phyloP scores from a whole-genome alignment of 257 asterid species.

The Prunella vulgaris region DNA sequence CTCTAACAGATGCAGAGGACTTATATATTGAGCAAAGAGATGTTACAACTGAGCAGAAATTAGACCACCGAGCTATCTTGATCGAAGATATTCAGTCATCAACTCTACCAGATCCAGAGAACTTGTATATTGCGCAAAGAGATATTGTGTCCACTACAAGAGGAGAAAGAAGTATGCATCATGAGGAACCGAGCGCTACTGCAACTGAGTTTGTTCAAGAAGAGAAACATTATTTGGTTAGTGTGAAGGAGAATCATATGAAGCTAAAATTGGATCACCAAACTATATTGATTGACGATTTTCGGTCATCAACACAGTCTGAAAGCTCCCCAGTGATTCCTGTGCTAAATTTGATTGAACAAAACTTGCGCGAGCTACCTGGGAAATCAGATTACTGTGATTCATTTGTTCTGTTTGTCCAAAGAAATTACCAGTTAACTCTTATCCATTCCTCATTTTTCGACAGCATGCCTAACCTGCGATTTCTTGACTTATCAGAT shows the following conservation, averaged over 20 bases:
- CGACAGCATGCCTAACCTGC: conserved; percentile 8
- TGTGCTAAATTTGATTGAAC: conserved; percentile 14
- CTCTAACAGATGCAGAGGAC: background rate
- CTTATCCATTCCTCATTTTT: conserved; percentile 24
- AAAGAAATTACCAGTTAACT: conserved; percentile 21
- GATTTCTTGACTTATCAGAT: conserved; percentile 29
- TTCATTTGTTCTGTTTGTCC: conserved; percentile 22
- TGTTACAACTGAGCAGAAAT: too few relatives aligned
- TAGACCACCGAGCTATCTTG: too few relatives aligned
- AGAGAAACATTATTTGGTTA: background rate
- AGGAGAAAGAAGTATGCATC: too few relatives aligned
- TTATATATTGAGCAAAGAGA: background rate
- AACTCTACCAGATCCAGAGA: background rate
- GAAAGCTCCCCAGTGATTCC: background rate
- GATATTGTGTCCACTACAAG: too few relatives aligned
- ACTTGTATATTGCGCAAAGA: background rate
- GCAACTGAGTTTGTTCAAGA: background rate
- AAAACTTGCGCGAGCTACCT: conserved; percentile 12
- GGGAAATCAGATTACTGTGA: conserved; percentile 5
- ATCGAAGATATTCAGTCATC: too few relatives aligned
- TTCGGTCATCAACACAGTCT: background rate
- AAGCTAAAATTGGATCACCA: conserved; percentile 12
- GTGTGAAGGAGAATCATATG: background rate
- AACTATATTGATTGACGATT: background rate
- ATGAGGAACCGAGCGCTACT: background rate